Conservation (phyloP, 2,329 filamentous ascomycete species). For the Hymenoscyphus occultus region DNA sequence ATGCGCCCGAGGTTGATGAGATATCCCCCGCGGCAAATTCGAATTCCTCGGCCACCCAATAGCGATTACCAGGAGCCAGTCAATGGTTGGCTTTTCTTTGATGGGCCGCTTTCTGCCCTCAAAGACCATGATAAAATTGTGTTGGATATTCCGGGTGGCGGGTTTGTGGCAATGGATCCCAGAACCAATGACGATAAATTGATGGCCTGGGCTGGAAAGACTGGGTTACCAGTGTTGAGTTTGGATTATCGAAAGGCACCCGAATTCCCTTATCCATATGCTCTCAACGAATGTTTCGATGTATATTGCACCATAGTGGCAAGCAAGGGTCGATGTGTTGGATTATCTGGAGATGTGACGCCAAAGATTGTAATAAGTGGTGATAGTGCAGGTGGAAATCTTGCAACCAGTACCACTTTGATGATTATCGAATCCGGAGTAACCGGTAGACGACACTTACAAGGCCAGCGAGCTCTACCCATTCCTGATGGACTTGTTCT, state of each 20-base stretch:
- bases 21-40: slow-evolving; percentile 77
- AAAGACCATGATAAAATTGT: slow-evolving; percentile 75
- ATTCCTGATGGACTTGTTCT: slow-evolving; percentile 77
- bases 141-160: slow-evolving; percentile 87
- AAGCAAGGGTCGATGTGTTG: slow-evolving; percentile 71
- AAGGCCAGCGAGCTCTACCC: slow-evolving; percentile 60
- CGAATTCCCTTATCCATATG: slow-evolving; percentile 81
- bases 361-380: slow-evolving; percentile 73
- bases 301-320: slow-evolving; percentile 73
- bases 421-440: slow-evolving; percentile 82
- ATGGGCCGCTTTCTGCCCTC: slow-evolving; percentile 77
- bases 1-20: slow-evolving; percentile 75
- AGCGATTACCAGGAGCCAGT: slow-evolving; percentile 84
- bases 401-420: slow-evolving; percentile 75
- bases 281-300: slow-evolving; percentile 83
- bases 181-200: slow-evolving; percentile 91
- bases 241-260: slow-evolving; percentile 88
- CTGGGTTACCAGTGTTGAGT: slow-evolving; percentile 83
- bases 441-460: slow-evolving; percentile 52
- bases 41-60: slow-evolving; percentile 75
- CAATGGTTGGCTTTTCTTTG: slow-evolving; percentile 88
- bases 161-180: slow-evolving; percentile 97
- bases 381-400: slow-evolving; percentile 79
- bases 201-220: slow-evolving; percentile 85
- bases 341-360: slow-evolving; percentile 61